phyloP scores from a whole-genome alignment of 306 rosid genomes.

The Rosa rugosa region DNA sequence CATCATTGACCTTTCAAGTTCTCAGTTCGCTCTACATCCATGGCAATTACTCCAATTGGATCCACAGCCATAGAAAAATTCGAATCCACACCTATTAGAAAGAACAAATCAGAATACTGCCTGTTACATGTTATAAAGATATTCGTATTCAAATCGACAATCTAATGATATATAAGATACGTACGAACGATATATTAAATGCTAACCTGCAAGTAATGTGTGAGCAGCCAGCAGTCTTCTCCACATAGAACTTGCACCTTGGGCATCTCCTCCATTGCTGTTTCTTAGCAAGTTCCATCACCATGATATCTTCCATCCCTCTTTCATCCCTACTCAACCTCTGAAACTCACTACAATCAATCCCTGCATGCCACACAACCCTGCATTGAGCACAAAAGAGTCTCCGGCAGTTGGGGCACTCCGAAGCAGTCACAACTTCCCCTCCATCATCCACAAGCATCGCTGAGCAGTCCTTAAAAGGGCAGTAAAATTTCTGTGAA shows the following conservation, averaged over 20 bases:
- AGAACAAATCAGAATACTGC: neutral
- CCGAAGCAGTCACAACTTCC: slow-evolving; percentile 43
- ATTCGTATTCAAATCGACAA: neutral
- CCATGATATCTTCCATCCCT: slow-evolving; percentile 46
- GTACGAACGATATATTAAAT: neutral
- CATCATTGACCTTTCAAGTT: neutral
- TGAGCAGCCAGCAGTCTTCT: slow-evolving; percentile 38
- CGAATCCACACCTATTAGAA: slow-evolving; percentile 39
- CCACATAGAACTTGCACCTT: slow-evolving; percentile 49
- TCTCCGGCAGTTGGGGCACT: slow-evolving; percentile 52
- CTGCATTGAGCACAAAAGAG: slow-evolving; percentile 62
- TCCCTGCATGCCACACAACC: slow-evolving; percentile 57
- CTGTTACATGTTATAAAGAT: neutral
- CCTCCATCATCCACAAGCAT: slow-evolving; percentile 43
- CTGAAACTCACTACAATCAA: slow-evolving; percentile 45
- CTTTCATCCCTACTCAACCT: slow-evolving; percentile 17
- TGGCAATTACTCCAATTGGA: slow-evolving; percentile 18
- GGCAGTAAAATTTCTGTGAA: slow-evolving; percentile 47
- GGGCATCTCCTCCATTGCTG: slow-evolving; percentile 59
- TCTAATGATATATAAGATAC: neutral
- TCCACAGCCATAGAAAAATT: slow-evolving; percentile 52
- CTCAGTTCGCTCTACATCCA: neutral
- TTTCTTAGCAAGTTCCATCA: slow-evolving; percentile 44
- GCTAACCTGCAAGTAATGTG: slow-evolving; percentile 60
- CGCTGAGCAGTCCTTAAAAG: slow-evolving; percentile 53